Evolutionary conservation across 257 asterid genomes (phyloP), one percentile per base, ranked within the genome.

Genomic region (Avicennia marina): DNA sequence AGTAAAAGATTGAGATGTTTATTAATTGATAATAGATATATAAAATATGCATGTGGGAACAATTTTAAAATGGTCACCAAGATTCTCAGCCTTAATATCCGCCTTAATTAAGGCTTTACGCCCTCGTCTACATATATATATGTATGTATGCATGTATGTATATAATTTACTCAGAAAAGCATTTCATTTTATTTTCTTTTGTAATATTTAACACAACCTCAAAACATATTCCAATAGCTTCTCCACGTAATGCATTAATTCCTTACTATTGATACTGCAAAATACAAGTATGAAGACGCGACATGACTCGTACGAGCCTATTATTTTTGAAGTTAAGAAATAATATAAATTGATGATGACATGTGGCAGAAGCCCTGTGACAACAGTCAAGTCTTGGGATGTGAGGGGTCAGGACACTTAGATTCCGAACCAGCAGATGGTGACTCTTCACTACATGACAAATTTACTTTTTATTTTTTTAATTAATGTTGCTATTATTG

Each of bases 21-120:
- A n/a, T 40, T 56, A 63, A 62, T 65, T 69, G 50, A 38, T 62
- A 53, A 53, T 53, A 68, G 73, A 60, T 68, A 36, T 1, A 50
- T n/a, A n/a, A n/a, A n/a, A n/a, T n/a, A n/a, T n/a, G n/a, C n/a
- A n/a, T n/a, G n/a, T n/a, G n/a, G 39, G 24, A 33, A 44, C 45
- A 62, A 57, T 63, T 41, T 48, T n/a, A 69, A 48, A 56, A 48
- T 69, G 22, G 55, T 40, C 40, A 17, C 65, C 24, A 56, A 63
- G 75, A 69, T 62, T 69, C 69, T 34, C 45, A 44, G 62, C 32
- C 60, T 55, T 29, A 33, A 38, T 45, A 61, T 63, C 73, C 69
- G 66, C 78, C 70, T 50, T 56, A 60, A 72, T 72, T 62, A 62
- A 56, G 73, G 78, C 46, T 46, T 58, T 39, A 31, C 59, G 52